Percentiles rank a stretch among this genome's conserved stretches.
Evolutionary conservation across 2,329 filamentous ascomycete genomes (phyloP).

Genomic region (Metarhizium album): DNA sequence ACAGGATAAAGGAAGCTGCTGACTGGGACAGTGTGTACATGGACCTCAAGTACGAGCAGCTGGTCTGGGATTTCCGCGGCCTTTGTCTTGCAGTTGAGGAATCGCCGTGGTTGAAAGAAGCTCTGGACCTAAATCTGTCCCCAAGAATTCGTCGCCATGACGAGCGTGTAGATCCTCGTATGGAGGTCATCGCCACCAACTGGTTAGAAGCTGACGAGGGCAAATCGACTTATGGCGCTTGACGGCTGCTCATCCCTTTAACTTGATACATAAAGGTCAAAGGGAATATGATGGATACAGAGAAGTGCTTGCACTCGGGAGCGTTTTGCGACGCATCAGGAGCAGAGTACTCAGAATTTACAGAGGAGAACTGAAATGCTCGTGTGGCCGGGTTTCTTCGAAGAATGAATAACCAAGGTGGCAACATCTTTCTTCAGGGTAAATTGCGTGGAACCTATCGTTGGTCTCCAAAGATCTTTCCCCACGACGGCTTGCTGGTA

Average conservation of each 20-base stretch:
- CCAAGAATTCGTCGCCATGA: no score
- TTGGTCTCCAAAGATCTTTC: neutral
- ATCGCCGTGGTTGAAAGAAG: neutral
- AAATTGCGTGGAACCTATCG: neutral
- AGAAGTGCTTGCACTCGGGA: neutral
- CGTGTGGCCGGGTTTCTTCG: neutral
- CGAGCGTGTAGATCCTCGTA: neutral
- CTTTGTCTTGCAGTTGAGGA: neutral
- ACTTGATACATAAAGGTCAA: neutral
- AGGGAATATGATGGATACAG: neutral
- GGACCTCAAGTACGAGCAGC: neutral
- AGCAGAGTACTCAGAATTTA: neutral
- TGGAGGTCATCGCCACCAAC: neutral
- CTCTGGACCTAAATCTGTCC: neutral
- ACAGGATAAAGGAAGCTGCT: neutral
- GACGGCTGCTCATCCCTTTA: constrained; percentile 2
- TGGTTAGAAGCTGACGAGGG: neutral
- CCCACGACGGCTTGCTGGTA: neutral
- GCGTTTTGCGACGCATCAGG: neutral
- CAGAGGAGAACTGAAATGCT: neutral
- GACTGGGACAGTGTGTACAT: neutral
- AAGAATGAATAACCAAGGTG: neutral
- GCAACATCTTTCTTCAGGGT: neutral
- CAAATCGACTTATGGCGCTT: neutral
- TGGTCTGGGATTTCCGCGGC: constrained; percentile 4